Evolutionary conservation across 1,139 yeast species (phyloP).

Genomic region (Hyphopichia pseudoburtonii): DNA sequence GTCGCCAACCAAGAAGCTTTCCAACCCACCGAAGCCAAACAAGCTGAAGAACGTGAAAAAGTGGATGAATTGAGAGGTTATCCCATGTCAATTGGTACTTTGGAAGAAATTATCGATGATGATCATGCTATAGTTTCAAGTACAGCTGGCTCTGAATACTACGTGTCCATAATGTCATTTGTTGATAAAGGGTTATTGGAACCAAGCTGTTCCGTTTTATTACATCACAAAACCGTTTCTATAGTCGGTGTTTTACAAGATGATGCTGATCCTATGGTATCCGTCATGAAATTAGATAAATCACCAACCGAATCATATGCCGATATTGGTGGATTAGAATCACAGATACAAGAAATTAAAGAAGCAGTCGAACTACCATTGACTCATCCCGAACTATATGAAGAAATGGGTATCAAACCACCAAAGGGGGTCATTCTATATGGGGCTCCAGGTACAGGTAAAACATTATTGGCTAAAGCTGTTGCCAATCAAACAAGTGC

Average conservation of each 20-base stretch:
- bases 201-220: conserved; percentile 96
- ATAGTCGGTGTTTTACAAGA: conserved; percentile 95
- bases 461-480: conserved; percentile 94
- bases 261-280: conserved; percentile 97
- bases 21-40: conserved; percentile 96
- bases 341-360: conserved; percentile 96
- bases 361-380: conserved; percentile 97
- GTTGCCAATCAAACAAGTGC: conserved; percentile 98
- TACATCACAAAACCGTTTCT: conserved; percentile 94
- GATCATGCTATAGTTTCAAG: conserved; percentile 98
- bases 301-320: conserved; percentile 97
- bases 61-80: conserved; percentile 95
- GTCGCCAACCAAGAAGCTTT: conserved; percentile 92
- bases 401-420: conserved; percentile 99
- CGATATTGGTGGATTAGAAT: conserved; percentile 95
- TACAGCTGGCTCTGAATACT: conserved; percentile 95
- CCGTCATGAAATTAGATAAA: conserved; percentile 95
- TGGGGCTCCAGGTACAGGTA: conserved; percentile 99
- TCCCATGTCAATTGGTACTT: conserved; percentile 95
- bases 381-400: conserved; percentile 96
- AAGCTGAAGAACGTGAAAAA: conserved; percentile 92
- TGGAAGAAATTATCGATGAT: conserved; percentile 96
- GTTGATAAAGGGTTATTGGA: conserved; percentile 95
- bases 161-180: conserved; percentile 93
- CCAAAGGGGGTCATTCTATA: conserved; percentile 98